Percentiles rank a stretch among this genome's conserved stretches.
Conservation (phyloP, 2,329 filamentous ascomycete species). For the Colletotrichum sublineola region DNA sequence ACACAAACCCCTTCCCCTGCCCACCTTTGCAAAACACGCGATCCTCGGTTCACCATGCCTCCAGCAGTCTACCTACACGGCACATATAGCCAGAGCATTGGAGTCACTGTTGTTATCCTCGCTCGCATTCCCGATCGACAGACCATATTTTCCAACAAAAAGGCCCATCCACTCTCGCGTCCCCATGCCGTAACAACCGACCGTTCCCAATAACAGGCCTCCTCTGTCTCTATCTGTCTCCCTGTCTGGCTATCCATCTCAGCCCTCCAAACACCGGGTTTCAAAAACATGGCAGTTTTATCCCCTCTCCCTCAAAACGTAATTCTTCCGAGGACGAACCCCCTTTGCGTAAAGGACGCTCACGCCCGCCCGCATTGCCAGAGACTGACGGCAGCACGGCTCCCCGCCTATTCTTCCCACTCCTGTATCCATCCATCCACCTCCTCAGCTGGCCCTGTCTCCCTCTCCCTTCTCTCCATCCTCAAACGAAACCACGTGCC, state of each 20-base stretch:
- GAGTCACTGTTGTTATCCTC: neutral
- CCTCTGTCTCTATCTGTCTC: neutral
- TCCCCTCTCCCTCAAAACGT: neutral
- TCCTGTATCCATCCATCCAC: slow-evolving; percentile 16
- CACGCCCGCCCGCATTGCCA: neutral
- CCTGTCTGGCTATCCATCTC: neutral
- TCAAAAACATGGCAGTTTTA: slow-evolving; percentile 18
- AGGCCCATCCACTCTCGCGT: neutral
- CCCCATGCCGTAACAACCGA: neutral
- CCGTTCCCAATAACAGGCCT: slow-evolving; percentile 3
- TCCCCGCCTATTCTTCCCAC: slow-evolving; percentile 14
- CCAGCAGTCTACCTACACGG: slow-evolving; percentile 30
- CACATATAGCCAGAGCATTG: slow-evolving; percentile 19
- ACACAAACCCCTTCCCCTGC: slow-evolving; percentile 13
- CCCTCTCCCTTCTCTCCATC: neutral
- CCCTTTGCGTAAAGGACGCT: neutral
- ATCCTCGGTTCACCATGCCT: slow-evolving; percentile 3
- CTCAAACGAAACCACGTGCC: slow-evolving; percentile 27
- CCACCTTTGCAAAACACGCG: slow-evolving; percentile 16
- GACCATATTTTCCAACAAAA: neutral
- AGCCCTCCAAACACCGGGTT: slow-evolving; percentile 17
- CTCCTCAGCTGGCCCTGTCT: slow-evolving; percentile 15
- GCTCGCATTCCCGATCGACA: neutral
- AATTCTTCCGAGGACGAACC: neutral
- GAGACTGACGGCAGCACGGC: slow-evolving; percentile 4